Base-by-base conservation (phyloP, 768 basidiomycete genomes). In the Kwoniella botswanensis region DNA sequence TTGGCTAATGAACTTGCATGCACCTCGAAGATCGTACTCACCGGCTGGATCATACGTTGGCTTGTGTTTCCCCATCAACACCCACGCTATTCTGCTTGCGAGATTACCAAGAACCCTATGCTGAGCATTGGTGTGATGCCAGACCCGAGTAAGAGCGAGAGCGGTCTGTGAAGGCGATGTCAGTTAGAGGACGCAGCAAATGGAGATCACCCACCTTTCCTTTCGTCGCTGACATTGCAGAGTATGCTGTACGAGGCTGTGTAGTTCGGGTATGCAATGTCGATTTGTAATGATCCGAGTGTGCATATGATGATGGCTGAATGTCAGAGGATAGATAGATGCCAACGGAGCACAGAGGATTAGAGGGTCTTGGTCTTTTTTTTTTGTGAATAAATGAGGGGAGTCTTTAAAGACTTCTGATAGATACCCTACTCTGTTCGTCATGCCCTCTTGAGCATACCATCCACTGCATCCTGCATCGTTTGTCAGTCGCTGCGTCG, bases 21-120 rank as follows among this genome's bases (percentile, higher is more conserved):
- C 35, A 35, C 35, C 35, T 35, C 35, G 35, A 35, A 6, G 35
- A 35, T 35, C 4, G 50, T 7, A 85, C 91, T 69, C 72, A 94
- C 96, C 89, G 74, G 91, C 88, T 11, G 93, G 93, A 84, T 98
- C 94, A 78, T 93, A 98, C 52, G 95, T 93, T 6, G 96, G 95
- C 82, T 98, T 99, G 84, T 98, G 94, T 85, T 98, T 99, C 80
- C 96, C 97, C 96, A 98, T 98, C 57, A 99, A 87, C 42, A 94
- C 94, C 68, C 93, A 88, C 3, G 97, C 96, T 76, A 99, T 97
- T 44, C 93, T 88, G 77, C 92, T 91, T 6, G 97, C 95, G 11
- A 98, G 88, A 86, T 95, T 93, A 81, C 97, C 97, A 18, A 98
- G 87, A n/a, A 94, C 86, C 50, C 95, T 90, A 76, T 93, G 92